phyloP scores from a whole-genome alignment of 768 basidiomycete species.

The Leccinellum rugosiceps region DNA sequence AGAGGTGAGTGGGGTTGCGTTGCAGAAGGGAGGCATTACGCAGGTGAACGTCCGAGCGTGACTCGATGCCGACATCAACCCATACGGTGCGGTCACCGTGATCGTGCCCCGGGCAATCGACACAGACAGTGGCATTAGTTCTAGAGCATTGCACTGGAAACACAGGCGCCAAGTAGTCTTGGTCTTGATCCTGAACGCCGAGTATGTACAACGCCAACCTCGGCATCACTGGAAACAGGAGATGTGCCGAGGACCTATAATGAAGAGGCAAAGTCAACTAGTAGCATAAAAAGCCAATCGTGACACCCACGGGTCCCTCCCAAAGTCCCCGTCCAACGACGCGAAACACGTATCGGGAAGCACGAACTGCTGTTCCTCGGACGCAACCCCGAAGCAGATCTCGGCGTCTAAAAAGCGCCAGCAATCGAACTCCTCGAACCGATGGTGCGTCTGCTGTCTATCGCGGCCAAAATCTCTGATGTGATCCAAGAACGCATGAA shows the following conservation, averaged over 20 bases:
- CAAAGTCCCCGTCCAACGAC: constrained; percentile 48
- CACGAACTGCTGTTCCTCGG: constrained; percentile 55
- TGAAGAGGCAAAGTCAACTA: neutral
- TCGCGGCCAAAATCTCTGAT: neutral
- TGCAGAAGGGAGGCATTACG: constrained; percentile 59
- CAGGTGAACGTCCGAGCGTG: constrained; percentile 53
- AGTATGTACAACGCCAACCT: constrained; percentile 54
- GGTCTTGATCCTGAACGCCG: constrained; percentile 27
- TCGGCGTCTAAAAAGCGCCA: constrained; percentile 50
- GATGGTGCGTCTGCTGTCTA: neutral
- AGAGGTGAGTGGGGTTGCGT: constrained; percentile 45
- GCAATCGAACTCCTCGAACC: constrained; percentile 35
- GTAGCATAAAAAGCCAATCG: neutral
- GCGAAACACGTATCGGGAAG: constrained; percentile 53
- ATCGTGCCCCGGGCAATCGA: neutral
- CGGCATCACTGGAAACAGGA: constrained; percentile 56
- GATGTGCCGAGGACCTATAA: constrained; percentile 42
- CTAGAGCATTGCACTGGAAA: constrained; percentile 3
- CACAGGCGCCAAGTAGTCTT: constrained; percentile 4
- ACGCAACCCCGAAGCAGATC: constrained; percentile 51
- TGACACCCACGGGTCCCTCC: constrained; percentile 26
- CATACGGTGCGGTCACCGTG: constrained; percentile 22
- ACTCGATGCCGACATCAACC: constrained; percentile 50
- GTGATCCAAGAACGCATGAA: constrained; percentile 27
- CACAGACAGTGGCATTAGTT: neutral